Base-by-base conservation (phyloP, 169 alveolate genomes). In the Neospora caninum region DNA sequence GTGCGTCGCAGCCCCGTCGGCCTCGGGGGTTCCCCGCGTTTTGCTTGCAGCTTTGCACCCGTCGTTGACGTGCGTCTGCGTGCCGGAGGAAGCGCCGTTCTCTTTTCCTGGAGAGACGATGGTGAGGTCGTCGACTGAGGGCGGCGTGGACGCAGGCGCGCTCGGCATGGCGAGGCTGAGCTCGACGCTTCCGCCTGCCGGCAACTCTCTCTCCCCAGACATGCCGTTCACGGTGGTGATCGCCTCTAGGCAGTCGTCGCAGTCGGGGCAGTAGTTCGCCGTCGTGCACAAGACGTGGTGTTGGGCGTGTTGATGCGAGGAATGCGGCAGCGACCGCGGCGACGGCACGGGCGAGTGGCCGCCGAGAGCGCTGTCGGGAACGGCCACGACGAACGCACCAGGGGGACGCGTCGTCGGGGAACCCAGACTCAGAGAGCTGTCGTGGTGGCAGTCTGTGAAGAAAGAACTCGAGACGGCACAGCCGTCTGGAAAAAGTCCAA, bases 171-270 rank as follows among this genome's bases (percentile, higher is more conserved):
- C 89, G 67, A 82, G 67, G 27, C 39, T 31, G 67, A 22, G 53
- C 67, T 29, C 41, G 38, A 42, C 89, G 43, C 67, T 22, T 4
- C 73, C 73, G 73, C n/a, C 73, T 64, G 31, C 73, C 0, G 25
- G 73, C n/a, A 64, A 1, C 34, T 64, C 73, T 9, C 73, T 9
- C n/a, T 64, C 73, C 31, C 73, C 89, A 27, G 69, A 38, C 69
- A 42, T 49, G 69, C 67, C 93, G 73, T 67, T 67, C 41, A 80
- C 93, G 41, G 93, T 69, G 1, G 93, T 89, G 27, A 29, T 18
- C n/a, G 93, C 93, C 39, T 89, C 93, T 10, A 41, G 84, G 73
- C 93, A 89, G 88, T 89, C 93, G 42, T 89, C 93, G 70, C 93
- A 89, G 31, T 70, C 93, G n/a, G 93, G 93, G 73, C 93, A 89